Evolutionary conservation across 2,329 filamentous ascomycete species (phyloP).

Genomic region (Sclerotinia borealis): DNA sequence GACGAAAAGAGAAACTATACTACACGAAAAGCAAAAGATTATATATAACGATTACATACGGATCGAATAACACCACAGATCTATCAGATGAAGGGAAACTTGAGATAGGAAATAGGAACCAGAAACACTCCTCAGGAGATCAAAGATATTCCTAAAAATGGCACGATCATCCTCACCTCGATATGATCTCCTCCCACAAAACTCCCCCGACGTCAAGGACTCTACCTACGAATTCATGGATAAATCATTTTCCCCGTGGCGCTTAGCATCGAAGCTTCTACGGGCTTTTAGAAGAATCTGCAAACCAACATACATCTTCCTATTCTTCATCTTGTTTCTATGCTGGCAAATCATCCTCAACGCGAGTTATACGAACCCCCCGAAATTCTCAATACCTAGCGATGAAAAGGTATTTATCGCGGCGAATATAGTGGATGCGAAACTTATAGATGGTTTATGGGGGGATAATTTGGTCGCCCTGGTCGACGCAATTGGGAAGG

Average conservation of each 20-base stretch:
- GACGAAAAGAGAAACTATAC: background rate
- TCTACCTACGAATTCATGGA: conserved; percentile 22
- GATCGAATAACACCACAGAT: background rate
- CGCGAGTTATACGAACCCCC: conserved; percentile 39
- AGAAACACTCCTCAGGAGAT: background rate
- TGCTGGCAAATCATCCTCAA: conserved; percentile 32
- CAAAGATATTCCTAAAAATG: background rate
- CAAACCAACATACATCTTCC: conserved; percentile 24
- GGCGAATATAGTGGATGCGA: conserved; percentile 64
- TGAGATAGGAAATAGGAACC: background rate
- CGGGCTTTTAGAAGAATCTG: conserved; percentile 20
- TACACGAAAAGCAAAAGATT: background rate
- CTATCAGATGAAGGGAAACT: background rate
- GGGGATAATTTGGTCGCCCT: conserved; percentile 53
- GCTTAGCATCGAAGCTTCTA: conserved; percentile 9
- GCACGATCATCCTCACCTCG: conserved; percentile 24
- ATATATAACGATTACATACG: background rate
- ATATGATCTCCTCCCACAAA: conserved; percentile 22
- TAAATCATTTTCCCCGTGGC: conserved; percentile 18
- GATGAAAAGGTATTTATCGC: conserved; percentile 69
- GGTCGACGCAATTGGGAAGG: conserved; percentile 57
- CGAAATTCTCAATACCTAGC: conserved; percentile 37
- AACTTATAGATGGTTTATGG: conserved; percentile 58
- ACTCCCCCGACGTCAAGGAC: conserved; percentile 19
- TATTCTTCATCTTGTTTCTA: conserved; percentile 22